These are phyloP conservation scores for Leptographium procerum DNA, from an alignment of 2,329 filamentous ascomycete genomes.

Conservation along the genomic window DNA sequence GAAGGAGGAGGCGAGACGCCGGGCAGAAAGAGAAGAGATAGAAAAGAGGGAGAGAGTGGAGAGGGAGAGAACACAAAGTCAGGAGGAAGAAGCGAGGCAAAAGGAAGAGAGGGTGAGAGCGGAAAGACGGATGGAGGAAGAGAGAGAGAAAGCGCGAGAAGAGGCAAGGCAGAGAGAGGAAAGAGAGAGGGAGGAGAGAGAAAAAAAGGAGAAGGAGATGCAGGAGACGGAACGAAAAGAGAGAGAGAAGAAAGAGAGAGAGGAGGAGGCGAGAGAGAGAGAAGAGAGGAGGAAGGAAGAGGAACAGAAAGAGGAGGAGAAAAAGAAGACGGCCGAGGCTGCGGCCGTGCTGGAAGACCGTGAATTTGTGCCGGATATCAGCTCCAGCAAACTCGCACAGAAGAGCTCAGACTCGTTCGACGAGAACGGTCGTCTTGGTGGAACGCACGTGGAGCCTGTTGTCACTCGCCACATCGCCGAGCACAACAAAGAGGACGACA, in stretches of 20 bases:
- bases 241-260: neutral
- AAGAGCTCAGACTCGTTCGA: slow-evolving; percentile 9
- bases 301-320: neutral
- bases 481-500: slow-evolving; percentile 8
- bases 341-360: neutral
- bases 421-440: slow-evolving; percentile 12
- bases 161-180: neutral
- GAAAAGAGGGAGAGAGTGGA: neutral
- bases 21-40: neutral
- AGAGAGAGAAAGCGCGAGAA: neutral
- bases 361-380: slow-evolving; percentile 6
- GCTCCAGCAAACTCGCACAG: slow-evolving; percentile 11
- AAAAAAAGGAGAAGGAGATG: slow-evolving; percentile 2
- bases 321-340: neutral
- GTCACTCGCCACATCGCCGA: neutral
- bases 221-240: neutral
- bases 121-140: neutral
- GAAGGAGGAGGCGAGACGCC: neutral
- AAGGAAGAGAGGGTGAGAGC: neutral
- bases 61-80: neutral
- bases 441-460: slow-evolving; percentile 6
- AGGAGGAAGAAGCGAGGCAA: neutral
- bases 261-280: neutral
- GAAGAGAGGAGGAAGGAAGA: neutral
- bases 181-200: neutral